These are phyloP conservation scores for Osmanthus fragrans DNA, from an alignment of 257 asterid species.

Conservation along the genomic window DNA sequence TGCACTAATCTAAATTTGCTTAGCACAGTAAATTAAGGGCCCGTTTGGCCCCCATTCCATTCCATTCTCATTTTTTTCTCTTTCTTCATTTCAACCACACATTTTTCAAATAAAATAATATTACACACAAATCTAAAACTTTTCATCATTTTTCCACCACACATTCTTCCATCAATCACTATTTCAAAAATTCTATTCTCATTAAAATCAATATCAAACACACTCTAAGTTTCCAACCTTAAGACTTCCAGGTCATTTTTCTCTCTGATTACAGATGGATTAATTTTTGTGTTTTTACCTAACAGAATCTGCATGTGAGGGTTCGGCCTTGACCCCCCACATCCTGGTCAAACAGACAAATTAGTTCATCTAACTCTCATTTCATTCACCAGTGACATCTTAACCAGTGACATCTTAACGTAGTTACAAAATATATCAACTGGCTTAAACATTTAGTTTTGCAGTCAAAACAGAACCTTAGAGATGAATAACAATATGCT, in stretches of 20 bases:
- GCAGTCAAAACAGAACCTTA: neutral
- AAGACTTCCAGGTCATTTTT: slow-evolving; percentile 11
- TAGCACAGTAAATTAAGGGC: slow-evolving; percentile 6
- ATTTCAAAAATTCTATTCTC: no score
- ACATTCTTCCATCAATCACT: no score
- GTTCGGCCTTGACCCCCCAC: neutral
- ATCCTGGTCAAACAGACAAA: neutral
- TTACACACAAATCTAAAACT: no score
- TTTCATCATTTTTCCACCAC: no score
- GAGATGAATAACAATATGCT: neutral
- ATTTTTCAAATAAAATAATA: no score
- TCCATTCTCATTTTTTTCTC: no score
- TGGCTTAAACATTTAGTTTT: slow-evolving; percentile 6
- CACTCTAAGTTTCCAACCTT: slow-evolving; percentile 5
- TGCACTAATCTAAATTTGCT: slow-evolving; percentile 15
- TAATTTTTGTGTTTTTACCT: neutral
- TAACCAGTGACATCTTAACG: neutral
- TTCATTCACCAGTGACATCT: neutral
- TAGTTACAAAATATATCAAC: neutral
- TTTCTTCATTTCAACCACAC: no score
- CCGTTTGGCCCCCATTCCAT: no score
- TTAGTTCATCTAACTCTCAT: neutral
- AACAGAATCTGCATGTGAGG: neutral
- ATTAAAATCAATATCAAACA: no score
- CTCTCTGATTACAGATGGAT: neutral